Conservation (phyloP, 2,329 filamentous ascomycete genomes). For the Xylariales sp. region DNA sequence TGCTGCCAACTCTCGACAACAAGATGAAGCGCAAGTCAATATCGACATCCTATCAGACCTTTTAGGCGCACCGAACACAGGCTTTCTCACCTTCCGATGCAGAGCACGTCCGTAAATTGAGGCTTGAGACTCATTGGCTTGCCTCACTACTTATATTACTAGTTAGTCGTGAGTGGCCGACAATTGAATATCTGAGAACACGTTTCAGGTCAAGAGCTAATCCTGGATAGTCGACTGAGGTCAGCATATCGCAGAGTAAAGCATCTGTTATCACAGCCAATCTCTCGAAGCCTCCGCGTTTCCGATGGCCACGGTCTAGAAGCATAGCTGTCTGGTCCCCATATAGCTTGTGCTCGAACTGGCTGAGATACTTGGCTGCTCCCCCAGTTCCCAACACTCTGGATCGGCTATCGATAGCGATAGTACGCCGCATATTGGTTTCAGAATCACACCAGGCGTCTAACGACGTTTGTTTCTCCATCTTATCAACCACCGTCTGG, state of each 20-base stretch:
- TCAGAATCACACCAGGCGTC: neutral
- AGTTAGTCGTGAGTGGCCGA: no score
- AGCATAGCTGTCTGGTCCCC: neutral
- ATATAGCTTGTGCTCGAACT: neutral
- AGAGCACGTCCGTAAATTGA: no score
- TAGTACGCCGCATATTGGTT: slow-evolving; percentile 7
- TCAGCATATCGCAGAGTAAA: neutral
- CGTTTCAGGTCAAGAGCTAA: slow-evolving; percentile 4
- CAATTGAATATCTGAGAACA: slow-evolving; percentile 3
- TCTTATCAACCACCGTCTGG: neutral
- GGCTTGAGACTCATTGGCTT: no score
- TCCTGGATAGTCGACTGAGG: no score
- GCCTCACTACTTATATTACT: no score
- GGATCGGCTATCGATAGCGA: slow-evolving; percentile 4
- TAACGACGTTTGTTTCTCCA: neutral
- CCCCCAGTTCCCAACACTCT: neutral
- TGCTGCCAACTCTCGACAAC: no score
- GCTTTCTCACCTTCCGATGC: no score
- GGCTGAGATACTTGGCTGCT: neutral
- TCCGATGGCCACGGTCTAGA: neutral
- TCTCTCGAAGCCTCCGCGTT: neutral
- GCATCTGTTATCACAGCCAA: neutral
- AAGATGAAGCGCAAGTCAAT: no score
- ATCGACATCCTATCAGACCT: no score
- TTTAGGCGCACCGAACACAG: no score